Base-by-base conservation (phyloP, 1,139 yeast species). In the Casaregolazyma suthepensis region DNA sequence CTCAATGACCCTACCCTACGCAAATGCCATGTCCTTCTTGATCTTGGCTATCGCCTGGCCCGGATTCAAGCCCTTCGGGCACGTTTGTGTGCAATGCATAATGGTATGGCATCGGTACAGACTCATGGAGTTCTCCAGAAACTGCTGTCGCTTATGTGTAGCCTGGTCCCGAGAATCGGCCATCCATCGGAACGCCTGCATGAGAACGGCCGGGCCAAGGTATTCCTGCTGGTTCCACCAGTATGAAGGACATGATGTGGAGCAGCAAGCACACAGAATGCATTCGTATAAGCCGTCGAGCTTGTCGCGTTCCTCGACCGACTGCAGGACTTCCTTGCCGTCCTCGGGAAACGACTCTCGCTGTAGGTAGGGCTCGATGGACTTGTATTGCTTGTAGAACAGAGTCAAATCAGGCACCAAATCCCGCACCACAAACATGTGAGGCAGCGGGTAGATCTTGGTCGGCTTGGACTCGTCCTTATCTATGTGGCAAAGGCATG, bases 201-300 rank as follows among this genome's bases (percentile, higher is more conserved):
- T 88, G 73, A 93, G 81, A 56, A 93, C 98, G 29, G 98, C 98
- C 38, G 99, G 98, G 56, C 99, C 99, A 66, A 94, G 79, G 76
- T 94, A 94, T 78, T 94, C 96, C 75, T 91, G 96, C 76, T 90
- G 96, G 77, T 94, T 94, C 99, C 99, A 94, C 99, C 99, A 94
- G 81, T 94, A 94, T 6, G 98, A 90, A 53, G 99, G 99, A 78
- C 99, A 93, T 37, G 99, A 83, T 51, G 99, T 94, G 43, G 98
- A 91, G 75, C 99, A 93, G 76, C 99, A 93, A 26, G 99, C 99
- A 78, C 99, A 93, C 69, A 93, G 79, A 66, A 93, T 93, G 79
- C 99, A 93, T 75, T 93, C 99, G 75, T 93, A 93, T 65, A 93
- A 77, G 56, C 99, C 98, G 72, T 93, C 98, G 69, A 93, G 81